Percentiles rank a stretch among this genome's conserved stretches.
Conservation (phyloP, 2,329 filamentous ascomycete species). For the Monosporascus sp. region DNA sequence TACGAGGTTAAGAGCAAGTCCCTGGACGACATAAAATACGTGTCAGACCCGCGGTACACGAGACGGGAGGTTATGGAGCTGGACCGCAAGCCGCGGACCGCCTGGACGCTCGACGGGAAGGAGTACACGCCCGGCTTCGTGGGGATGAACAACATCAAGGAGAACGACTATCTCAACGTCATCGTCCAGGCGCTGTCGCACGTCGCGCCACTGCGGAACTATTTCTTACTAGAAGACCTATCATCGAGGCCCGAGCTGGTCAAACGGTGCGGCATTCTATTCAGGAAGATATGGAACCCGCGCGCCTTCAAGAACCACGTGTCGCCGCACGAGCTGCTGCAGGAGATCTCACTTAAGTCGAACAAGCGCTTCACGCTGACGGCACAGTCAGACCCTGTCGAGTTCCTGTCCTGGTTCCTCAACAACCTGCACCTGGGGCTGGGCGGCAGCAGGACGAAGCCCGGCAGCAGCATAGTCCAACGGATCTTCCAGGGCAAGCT, state of each 20-base stretch:
- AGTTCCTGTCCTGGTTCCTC: constrained; percentile 95
- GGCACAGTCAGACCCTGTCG: constrained; percentile 87
- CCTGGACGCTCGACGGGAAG: constrained; percentile 76
- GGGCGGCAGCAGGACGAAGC: constrained; percentile 83
- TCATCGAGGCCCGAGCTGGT: constrained; percentile 70
- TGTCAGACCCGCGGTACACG: constrained; percentile 84
- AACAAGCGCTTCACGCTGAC: constrained; percentile 91
- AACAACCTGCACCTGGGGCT: constrained; percentile 92
- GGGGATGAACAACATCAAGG: constrained; percentile 99
- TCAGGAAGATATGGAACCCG: constrained; percentile 97
- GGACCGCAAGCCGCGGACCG: constrained; percentile 60
- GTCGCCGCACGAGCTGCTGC: constrained; percentile 92
- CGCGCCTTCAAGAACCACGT: constrained; percentile 95
- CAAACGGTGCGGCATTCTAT: constrained; percentile 79
- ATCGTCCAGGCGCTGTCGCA: constrained; percentile 89
- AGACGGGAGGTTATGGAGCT: constrained; percentile 75
- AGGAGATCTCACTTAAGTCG: constrained; percentile 86
- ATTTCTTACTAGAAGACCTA: constrained; percentile 82
- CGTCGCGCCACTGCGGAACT: constrained; percentile 84
- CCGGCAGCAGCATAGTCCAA: constrained; percentile 81
- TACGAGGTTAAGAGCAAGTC: constrained; percentile 95
- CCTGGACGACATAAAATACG: constrained; percentile 96
- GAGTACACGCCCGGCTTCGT: constrained; percentile 92
- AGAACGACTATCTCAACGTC: constrained; percentile 97
- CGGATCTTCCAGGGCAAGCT: constrained; percentile 89